Percentiles rank a stretch among this genome's conserved stretches.
Evolutionary conservation across 2,329 filamentous ascomycete species (phyloP).

Genomic region (Rasamsonia emersonii): DNA sequence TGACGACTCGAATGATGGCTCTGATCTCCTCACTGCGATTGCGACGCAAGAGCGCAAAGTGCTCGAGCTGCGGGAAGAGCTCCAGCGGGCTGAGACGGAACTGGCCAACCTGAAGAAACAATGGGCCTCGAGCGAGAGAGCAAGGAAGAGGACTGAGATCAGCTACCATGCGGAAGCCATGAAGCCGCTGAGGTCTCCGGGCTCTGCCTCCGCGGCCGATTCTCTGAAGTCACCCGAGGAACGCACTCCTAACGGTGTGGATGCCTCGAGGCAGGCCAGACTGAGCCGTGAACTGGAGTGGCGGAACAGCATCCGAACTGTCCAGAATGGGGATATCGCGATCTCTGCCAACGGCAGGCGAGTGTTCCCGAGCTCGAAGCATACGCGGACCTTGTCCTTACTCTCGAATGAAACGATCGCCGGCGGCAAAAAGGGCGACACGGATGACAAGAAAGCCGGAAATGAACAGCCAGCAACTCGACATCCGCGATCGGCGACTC

Average conservation of each 20-base stretch:
- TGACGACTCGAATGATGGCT: slow-evolving; percentile 42
- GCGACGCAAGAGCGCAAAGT: slow-evolving; percentile 87
- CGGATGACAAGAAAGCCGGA: slow-evolving; percentile 10
- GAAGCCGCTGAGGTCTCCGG: slow-evolving; percentile 43
- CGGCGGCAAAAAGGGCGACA: slow-evolving; percentile 12
- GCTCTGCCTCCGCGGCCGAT: slow-evolving; percentile 10
- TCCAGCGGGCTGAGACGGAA: slow-evolving; percentile 72
- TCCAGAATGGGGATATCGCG: slow-evolving; percentile 24
- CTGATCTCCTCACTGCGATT: slow-evolving; percentile 75
- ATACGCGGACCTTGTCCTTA: slow-evolving; percentile 65
- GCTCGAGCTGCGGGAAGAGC: slow-evolving; percentile 81
- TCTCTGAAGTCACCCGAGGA: slow-evolving; percentile 15
- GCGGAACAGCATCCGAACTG: slow-evolving; percentile 56
- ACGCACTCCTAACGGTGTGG: slow-evolving; percentile 14
- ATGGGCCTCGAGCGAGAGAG: slow-evolving; percentile 69
- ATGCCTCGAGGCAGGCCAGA: slow-evolving; percentile 21
- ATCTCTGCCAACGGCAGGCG: slow-evolving; percentile 43
- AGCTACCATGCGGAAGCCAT: slow-evolving; percentile 52
- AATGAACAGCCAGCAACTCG: slow-evolving; percentile 22
- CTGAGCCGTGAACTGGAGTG: slow-evolving; percentile 59
- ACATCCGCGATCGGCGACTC: slow-evolving; percentile 31
- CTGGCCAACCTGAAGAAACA: slow-evolving; percentile 70
- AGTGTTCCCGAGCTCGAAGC: slow-evolving; percentile 57
- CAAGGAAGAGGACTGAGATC: slow-evolving; percentile 63
- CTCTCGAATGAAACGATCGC: slow-evolving; percentile 52